Evolutionary conservation across 495 filamentous ascomycete genomes (phyloP).

Genomic region (Hypomontagnella submonticulosa): DNA sequence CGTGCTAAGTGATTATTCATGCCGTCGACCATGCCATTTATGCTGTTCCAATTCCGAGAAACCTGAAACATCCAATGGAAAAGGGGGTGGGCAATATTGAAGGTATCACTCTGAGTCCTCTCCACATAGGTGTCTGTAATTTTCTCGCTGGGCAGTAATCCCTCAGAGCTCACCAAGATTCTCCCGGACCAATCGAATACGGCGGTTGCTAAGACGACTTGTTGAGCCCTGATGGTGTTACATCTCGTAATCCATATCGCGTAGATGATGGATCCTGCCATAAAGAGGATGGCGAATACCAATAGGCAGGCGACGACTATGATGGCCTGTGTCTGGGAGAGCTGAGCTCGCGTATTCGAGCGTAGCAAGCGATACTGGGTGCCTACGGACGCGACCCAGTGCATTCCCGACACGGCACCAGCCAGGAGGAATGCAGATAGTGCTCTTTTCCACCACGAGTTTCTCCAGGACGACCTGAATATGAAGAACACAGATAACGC

Average conservation of each 20-base stretch:
- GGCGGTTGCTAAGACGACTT: slow-evolving; percentile 79
- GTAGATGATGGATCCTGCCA: slow-evolving; percentile 60
- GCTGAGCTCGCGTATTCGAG: slow-evolving; percentile 44
- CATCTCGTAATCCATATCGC: slow-evolving; percentile 65
- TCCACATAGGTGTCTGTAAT: slow-evolving; percentile 83
- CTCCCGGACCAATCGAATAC: slow-evolving; percentile 80
- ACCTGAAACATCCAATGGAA: slow-evolving; percentile 91
- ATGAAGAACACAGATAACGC: slow-evolving; percentile 82
- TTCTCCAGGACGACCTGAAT: slow-evolving; percentile 79
- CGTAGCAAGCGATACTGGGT: slow-evolving; percentile 68
- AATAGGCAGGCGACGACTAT: slow-evolving; percentile 73
- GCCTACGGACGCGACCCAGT: slow-evolving; percentile 83
- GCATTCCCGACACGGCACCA: slow-evolving; percentile 83
- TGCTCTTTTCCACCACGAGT: slow-evolving; percentile 77
- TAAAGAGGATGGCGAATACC: slow-evolving; percentile 67
- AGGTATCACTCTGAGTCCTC: slow-evolving; percentile 77
- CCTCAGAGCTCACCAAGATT: slow-evolving; percentile 82
- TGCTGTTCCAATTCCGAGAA: slow-evolving; percentile 75
- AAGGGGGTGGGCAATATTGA: slow-evolving; percentile 78
- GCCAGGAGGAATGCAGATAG: slow-evolving; percentile 75
- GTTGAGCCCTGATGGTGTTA: slow-evolving; percentile 74
- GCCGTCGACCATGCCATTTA: slow-evolving; percentile 72
- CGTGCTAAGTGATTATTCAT: slow-evolving; percentile 71
- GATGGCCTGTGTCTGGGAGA: slow-evolving; percentile 67
- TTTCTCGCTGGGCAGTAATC: slow-evolving; percentile 80